These are phyloP conservation scores for Testicularia cyperi DNA, from an alignment of 1,284 basidiomycete genomes.

Conservation along the genomic window DNA sequence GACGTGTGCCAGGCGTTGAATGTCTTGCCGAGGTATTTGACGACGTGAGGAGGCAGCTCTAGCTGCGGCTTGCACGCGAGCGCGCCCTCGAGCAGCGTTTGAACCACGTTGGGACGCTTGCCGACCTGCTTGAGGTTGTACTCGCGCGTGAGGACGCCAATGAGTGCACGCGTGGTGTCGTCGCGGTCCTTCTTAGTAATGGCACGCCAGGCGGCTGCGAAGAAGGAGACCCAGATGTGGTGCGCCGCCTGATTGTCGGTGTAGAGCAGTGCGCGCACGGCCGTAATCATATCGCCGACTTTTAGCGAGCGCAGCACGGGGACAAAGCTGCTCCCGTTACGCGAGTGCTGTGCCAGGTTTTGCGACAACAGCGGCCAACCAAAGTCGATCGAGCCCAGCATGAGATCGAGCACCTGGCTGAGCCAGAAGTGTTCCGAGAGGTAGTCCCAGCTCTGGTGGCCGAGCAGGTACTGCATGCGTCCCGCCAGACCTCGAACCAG, in stretches of 20 bases:
- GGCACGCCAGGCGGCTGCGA: slow-evolving; percentile 84
- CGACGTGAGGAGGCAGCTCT: slow-evolving; percentile 86
- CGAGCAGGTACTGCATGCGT: slow-evolving; percentile 86
- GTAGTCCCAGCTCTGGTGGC: slow-evolving; percentile 93
- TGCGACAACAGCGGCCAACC: slow-evolving; percentile 37
- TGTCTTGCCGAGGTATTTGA: slow-evolving; percentile 95
- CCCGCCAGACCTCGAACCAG: slow-evolving; percentile 79
- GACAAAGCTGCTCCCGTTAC: slow-evolving; percentile 38
- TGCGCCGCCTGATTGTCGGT: slow-evolving; percentile 77
- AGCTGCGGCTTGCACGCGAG: slow-evolving; percentile 82
- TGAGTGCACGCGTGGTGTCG: slow-evolving; percentile 85
- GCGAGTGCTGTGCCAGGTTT: slow-evolving; percentile 16
- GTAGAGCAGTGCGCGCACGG: slow-evolving; percentile 81
- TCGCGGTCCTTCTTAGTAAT: slow-evolving; percentile 83
- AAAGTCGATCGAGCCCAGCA: slow-evolving; percentile 68
- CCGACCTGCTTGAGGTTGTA: slow-evolving; percentile 87
- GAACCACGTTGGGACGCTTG: slow-evolving; percentile 89
- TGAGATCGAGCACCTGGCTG: slow-evolving; percentile 82
- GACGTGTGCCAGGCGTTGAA: slow-evolving; percentile 93
- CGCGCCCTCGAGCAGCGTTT: slow-evolving; percentile 83
- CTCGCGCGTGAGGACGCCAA: slow-evolving; percentile 87
- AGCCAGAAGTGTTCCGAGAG: slow-evolving; percentile 94
- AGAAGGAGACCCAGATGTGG: slow-evolving; percentile 84
- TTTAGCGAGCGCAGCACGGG: slow-evolving; percentile 29
- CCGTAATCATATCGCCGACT: slow-evolving; percentile 57